Evolutionary conservation across 345 rosid genomes (phyloP), one percentile per base, ranked within the genome.

Genomic region (Jatropha curcas): DNA sequence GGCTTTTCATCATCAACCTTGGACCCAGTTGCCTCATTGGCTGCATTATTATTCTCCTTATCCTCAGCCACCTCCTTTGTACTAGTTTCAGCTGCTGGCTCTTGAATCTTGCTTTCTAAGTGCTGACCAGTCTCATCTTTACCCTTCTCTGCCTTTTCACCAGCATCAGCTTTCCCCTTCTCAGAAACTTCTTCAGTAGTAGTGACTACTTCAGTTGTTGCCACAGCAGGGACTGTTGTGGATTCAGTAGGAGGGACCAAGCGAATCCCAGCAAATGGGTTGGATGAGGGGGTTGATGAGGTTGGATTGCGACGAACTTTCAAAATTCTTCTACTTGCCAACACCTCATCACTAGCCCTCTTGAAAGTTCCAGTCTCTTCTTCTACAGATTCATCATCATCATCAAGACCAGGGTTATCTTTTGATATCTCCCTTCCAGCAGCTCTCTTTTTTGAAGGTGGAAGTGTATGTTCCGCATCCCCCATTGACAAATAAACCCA

Each of bases 371-470:
- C 92, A 64, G 78, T 74, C 82, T 85, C 94, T 66, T 69, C 75
- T 59, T 84, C 99, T 64, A 73, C 34, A 65, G 87, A 78, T 74
- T 87, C 92, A 3, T 87, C 96, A 37, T 94, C 92, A 34, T 95
- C 98, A 81, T 92, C 97, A 60, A 88, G 88, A 51, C 90, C 97
- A 60, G 92, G 92, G 77, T 88, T 88, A 27, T 92, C 97, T 31
- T 87, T 88, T 31, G 94, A 84, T 27, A 95, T 82, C 83, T 95
- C 96, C 76, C 92, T 88, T 73, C 88, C 87, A 13, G 99, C 99
- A 65, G 94, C 92, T 80, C 99, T 95, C 88, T 95, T 95, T 85
- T 91, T 95, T n/a, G 98, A 90, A 71, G 94, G 74, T 48, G 92
- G 89, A 68, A 92, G 86, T n/a, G 74, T 75, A 78, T 76, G 82